phyloP scores from a whole-genome alignment of 331 rosid species.

The Arachis monticola region DNA sequence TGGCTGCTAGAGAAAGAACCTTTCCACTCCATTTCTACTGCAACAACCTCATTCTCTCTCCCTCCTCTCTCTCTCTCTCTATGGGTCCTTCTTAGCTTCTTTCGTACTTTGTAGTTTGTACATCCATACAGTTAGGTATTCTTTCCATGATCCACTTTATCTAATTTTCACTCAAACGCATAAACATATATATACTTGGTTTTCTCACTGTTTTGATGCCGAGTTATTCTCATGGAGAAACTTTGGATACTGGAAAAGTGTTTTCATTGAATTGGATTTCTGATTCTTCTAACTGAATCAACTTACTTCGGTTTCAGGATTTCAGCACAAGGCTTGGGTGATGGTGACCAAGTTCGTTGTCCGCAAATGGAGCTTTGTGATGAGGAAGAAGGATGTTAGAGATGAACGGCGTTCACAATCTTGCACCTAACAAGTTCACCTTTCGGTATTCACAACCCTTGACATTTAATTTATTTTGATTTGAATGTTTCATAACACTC shows the following conservation, averaged over 20 bases:
- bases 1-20: conserved; percentile 7
- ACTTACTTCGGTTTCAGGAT: conserved; percentile 23
- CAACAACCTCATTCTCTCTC: conserved; percentile 13
- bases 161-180: background rate
- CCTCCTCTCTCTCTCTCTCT: background rate
- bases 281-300: background rate
- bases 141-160: background rate
- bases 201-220: background rate
- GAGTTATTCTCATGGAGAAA: background rate
- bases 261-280: background rate
- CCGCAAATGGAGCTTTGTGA: background rate
- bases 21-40: background rate
- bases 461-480: too few species aligned
- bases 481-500: background rate
- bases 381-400: conserved; percentile 21
- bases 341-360: background rate
- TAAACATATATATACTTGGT: background rate
- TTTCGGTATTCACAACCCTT: too few species aligned
- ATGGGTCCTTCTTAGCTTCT: too few species aligned
- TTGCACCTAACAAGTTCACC: conserved; percentile 1
- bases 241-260: background rate
- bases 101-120: background rate
- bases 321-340: conserved; percentile 22
- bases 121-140: background rate
- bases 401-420: conserved; percentile 18